These are phyloP conservation scores for Eragrostis tef DNA, from an alignment of 202 grass and related monocot species.

Conservation along the genomic window DNA sequence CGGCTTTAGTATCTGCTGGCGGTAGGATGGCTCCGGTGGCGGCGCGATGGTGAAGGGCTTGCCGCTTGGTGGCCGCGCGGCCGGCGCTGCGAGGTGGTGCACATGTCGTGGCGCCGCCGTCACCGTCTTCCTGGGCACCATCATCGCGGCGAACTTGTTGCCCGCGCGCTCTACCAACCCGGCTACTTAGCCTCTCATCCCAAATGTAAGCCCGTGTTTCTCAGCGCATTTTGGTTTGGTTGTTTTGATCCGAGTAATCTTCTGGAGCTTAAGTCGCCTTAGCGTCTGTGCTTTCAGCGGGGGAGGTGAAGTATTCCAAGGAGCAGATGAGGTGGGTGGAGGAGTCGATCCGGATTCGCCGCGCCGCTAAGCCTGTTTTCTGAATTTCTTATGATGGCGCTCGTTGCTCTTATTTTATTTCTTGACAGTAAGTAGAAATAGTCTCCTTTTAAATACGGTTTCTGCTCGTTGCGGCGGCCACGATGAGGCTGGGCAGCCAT, in stretches of 20 bases:
- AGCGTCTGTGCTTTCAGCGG: background rate
- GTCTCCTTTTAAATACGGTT: too few relatives aligned
- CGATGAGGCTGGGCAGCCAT: too few relatives aligned
- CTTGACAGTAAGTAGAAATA: too few relatives aligned
- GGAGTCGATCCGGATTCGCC: slow-evolving; percentile 76
- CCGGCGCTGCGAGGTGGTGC: slow-evolving; percentile 44
- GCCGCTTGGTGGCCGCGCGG: slow-evolving; percentile 42
- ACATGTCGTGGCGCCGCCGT: slow-evolving; percentile 63
- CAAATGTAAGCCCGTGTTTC: background rate
- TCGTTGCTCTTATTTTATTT: too few relatives aligned
- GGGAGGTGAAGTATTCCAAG: slow-evolving; percentile 40
- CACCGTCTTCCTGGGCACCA: slow-evolving; percentile 64
- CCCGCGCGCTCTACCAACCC: slow-evolving; percentile 56
- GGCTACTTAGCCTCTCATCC: slow-evolving; percentile 17
- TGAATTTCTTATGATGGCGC: too few relatives aligned
- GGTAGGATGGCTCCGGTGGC: slow-evolving; percentile 15
- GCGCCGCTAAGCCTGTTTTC: slow-evolving; percentile 49
- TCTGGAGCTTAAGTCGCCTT: background rate
- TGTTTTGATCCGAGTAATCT: slow-evolving; percentile 19
- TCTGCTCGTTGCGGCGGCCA: too few relatives aligned
- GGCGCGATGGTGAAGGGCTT: slow-evolving; percentile 58
- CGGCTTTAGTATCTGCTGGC: background rate
- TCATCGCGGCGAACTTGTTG: slow-evolving; percentile 62
- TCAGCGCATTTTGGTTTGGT: background rate
- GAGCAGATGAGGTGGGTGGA: slow-evolving; percentile 65